phyloP scores from a whole-genome alignment of 768 basidiomycete species.

The Mycena metata region DNA sequence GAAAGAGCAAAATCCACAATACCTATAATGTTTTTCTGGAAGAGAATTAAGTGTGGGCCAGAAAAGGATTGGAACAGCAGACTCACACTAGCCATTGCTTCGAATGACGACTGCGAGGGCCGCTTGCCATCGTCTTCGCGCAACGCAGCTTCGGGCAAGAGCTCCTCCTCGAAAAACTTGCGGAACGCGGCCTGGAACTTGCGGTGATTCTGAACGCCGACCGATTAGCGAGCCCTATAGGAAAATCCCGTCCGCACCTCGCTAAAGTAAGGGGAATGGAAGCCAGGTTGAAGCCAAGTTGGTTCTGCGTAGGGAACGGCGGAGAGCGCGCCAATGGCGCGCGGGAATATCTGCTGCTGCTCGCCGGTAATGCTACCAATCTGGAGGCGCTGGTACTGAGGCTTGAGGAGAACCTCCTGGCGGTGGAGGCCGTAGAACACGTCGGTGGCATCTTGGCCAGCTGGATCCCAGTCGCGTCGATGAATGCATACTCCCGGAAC shows the following conservation, averaged over 20 bases:
- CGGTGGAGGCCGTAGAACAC: conserved; percentile 92
- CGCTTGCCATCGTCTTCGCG: conserved; percentile 94
- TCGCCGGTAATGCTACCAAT: conserved; percentile 82
- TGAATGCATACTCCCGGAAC: conserved; percentile 74
- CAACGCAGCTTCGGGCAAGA: conserved; percentile 69
- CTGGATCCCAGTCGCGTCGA: conserved; percentile 63
- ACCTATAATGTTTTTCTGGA: too few relatives aligned
- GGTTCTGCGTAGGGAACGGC: conserved; percentile 91
- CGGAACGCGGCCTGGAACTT: conserved; percentile 72
- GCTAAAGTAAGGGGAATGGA: conserved; percentile 82
- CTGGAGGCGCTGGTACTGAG: conserved; percentile 79
- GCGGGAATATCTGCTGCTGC: conserved; percentile 64
- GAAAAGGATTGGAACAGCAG: conserved; percentile 36
- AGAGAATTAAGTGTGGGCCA: too few relatives aligned
- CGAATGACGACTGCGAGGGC: conserved; percentile 80
- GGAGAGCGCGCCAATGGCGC: conserved; percentile 70
- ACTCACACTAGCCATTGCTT: conserved; percentile 70
- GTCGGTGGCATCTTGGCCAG: conserved; percentile 90
- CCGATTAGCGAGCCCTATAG: conserved; percentile 9
- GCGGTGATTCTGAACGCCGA: conserved; percentile 64
- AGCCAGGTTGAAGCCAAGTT: conserved; percentile 80
- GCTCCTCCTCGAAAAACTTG: conserved; percentile 77
- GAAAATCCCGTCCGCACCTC: conserved; percentile 58
- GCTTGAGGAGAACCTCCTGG: conserved; percentile 82
- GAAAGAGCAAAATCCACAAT: too few relatives aligned